Evolutionary conservation across 2,329 filamentous ascomycete genomes (phyloP), one percentile per base, ranked within the genome.

Genomic region (Venturia pyrina): DNA sequence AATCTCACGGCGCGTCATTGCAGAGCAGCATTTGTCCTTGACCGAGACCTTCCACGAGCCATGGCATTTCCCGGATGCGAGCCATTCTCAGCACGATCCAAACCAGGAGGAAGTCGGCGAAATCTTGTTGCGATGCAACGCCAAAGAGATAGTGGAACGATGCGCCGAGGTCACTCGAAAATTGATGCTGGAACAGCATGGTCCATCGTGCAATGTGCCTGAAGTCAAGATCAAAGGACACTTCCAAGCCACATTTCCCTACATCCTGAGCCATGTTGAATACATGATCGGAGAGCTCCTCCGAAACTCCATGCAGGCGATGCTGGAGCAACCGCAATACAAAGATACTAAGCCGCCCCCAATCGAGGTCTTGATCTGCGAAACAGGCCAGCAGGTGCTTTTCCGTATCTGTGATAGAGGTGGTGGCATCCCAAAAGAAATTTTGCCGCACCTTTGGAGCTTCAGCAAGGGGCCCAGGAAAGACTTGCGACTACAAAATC

Each of bases 231-330:
- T 99, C 66, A 84, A 89, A 68, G 95, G 96, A 28, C 92, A 99
- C 73, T 82, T 95, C 2, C 87, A 90, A 40, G 93, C 93, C 5
- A 96, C 88, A 41, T 99, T 99, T 73, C 95, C 96, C 1, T 99
- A 97, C 73, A 98, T 99, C 69, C 85, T 96, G 63, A 95, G 89
- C 73, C 95, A 98, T 75, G 84, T 99, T 63, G 93, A 99, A 78
- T 99, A 99, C 77, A 97, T 99, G 71, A 85, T 99, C 66, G 93
- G 95, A 63, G 95, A 99, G 78, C 86, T 99, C 28, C 82, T 99
- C 32, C 88, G 95, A 46, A 99, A 99, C 78, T 96, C 91, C 0
- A 90, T 99, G 19, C 93, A 98, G 77, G 93, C 93, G 24, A 87
- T 95, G 46, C 88, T 96, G 67, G 93, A 97, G 73, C 85, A 86